Conservation (phyloP, 192 early-diverging fungal species). For the Rhizophlyctis rosea region DNA sequence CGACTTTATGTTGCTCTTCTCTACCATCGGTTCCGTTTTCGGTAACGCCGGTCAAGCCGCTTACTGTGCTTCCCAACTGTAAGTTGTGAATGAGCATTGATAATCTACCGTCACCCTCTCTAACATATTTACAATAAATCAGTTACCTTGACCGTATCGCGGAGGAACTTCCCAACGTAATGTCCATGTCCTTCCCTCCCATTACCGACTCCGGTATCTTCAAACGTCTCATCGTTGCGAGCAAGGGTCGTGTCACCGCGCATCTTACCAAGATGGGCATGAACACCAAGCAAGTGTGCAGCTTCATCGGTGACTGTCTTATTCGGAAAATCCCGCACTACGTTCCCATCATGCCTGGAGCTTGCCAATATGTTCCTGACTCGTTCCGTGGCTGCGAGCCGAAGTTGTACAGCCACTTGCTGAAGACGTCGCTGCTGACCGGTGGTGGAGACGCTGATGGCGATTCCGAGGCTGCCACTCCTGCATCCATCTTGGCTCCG, state of each 20-base stretch:
- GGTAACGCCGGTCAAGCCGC: constrained; percentile 12
- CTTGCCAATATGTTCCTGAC: neutral
- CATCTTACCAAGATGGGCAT: constrained; percentile 14
- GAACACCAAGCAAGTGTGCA: constrained; percentile 13
- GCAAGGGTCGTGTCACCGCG: neutral
- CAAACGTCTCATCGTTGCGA: constrained; percentile 6
- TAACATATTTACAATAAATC: too few species aligned
- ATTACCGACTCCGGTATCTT: constrained; percentile 14
- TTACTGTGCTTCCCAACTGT: too few species aligned
- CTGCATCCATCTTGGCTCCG: neutral
- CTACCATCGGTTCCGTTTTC: constrained; percentile 1
- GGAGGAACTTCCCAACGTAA: constrained; percentile 10
- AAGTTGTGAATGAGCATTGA: too few species aligned
- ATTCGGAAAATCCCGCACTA: neutral
- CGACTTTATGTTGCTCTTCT: neutral
- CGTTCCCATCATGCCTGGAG: neutral
- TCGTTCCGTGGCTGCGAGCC: constrained; percentile 5
- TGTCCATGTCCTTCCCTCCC: constrained; percentile 16
- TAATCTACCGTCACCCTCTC: too few species aligned
- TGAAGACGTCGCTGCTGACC: neutral
- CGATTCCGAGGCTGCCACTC: constrained; percentile 1
- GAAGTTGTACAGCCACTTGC: neutral
- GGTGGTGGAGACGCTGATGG: neutral
- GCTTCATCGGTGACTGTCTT: constrained; percentile 13
- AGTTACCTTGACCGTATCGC: constrained; percentile 20